Evolutionary conservation across 768 basidiomycete genomes (phyloP), one percentile per base, ranked within the genome.

Genomic region (Paxillus ammoniavirescens): DNA sequence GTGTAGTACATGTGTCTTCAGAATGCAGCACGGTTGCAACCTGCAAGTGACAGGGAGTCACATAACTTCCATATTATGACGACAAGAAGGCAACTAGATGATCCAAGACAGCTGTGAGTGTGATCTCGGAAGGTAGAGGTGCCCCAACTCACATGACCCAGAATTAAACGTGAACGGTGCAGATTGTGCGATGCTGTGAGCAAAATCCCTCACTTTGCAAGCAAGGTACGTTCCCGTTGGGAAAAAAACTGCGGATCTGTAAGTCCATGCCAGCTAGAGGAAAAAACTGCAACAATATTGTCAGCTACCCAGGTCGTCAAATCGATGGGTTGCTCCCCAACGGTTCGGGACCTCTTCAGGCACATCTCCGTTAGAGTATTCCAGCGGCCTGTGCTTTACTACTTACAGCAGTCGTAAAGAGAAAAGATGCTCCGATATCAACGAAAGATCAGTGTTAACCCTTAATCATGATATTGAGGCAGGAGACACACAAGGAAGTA

Each of bases 291-390:
- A 8, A 77, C 53, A 45, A 75, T 52, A 45, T 74, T 59, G 71
- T 82, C 81, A 42, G 77, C 81, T 1, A 38, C 53, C 85, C 85
- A 87, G 21, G 77, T 79, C 56, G 78, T 58, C 9, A 70, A 65
- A 42, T 64, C 78, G 28, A 68, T 72, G 13, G 57, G 61, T 37
- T 74, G 65, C 46, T 58, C 37, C 37, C 75, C 73, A 56, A 86
- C 75, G 64, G 52, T 36, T 35, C 42, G 81, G 76, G 40, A 78
- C 64, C 46, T 62, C 62, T 43, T 80, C 82, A 50, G 78, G 74
- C 55, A 77, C 72, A 57, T 88, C 68, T 60, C 86, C 86, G 49
- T 5, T 53, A 17, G 12, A n/a, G 52, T 18, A 26, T 9, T 37
- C 31, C 47, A 31, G 30, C 15, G n/a, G 17, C 7, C 33, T 14